Percentiles rank a stretch among this genome's conserved stretches.
Conservation (phyloP, 768 basidiomycete species). For the Suillus variegatus region DNA sequence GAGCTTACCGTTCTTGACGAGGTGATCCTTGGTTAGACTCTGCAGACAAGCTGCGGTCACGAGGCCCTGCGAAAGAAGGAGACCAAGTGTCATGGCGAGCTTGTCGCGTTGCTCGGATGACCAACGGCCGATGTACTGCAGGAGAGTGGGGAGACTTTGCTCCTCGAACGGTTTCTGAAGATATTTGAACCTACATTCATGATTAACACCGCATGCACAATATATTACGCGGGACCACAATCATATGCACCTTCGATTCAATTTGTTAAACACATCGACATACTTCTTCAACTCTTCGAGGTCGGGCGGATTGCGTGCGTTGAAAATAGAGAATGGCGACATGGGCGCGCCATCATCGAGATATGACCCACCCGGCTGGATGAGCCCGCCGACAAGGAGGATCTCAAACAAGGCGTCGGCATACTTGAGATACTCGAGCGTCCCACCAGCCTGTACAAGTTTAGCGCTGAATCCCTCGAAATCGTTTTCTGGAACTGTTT, state of each 20-base stretch:
- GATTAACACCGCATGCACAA: constrained; percentile 10
- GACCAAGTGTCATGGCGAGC: constrained; percentile 77
- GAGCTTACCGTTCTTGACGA: constrained; percentile 84
- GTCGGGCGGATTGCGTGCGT: constrained; percentile 75
- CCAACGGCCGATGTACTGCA: constrained; percentile 93
- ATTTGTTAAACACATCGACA: constrained; percentile 92
- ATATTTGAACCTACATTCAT: constrained; percentile 85
- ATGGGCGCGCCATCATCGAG: constrained; percentile 84
- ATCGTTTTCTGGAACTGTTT: constrained; percentile 76
- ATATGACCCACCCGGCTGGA: constrained; percentile 94
- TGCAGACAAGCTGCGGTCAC: constrained; percentile 76
- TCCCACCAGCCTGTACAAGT: constrained; percentile 88
- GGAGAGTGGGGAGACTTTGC: constrained; percentile 73
- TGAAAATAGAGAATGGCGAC: constrained; percentile 88
- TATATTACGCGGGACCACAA: constrained; percentile 8
- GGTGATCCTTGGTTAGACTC: constrained; percentile 88
- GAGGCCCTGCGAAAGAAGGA: constrained; percentile 83
- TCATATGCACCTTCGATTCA: constrained; percentile 78
- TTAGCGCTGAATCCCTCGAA: constrained; percentile 83
- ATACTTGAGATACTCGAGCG: constrained; percentile 96
- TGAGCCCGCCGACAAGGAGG: constrained; percentile 91
- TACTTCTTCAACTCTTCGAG: constrained; percentile 90
- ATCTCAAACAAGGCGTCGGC: constrained; percentile 96
- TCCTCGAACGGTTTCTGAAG: constrained; percentile 96
- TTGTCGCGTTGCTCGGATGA: constrained; percentile 74